Evolutionary conservation across 352 stramenopile species (phyloP).

Genomic region (Phytophthora cactorum): DNA sequence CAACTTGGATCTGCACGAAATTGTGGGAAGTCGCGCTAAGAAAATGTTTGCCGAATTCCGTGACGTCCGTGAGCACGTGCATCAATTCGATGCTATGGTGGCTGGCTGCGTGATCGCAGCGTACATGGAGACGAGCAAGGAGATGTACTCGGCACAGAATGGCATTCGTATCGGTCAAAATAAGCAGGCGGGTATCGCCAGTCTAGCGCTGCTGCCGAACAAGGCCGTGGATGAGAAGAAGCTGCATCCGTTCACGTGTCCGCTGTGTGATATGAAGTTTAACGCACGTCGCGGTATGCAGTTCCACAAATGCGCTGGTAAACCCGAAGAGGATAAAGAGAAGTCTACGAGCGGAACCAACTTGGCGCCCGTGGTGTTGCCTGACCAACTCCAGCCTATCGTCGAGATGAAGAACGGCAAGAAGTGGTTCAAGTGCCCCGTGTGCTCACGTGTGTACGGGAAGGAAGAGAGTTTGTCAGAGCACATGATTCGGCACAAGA

Average conservation of each 20-base stretch:
- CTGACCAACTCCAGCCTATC: slow-evolving; percentile 68
- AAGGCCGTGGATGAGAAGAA: slow-evolving; percentile 90
- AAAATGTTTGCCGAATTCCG: slow-evolving; percentile 97
- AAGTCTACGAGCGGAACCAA: slow-evolving; percentile 34
- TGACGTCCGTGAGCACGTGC: slow-evolving; percentile 95
- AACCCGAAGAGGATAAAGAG: slow-evolving; percentile 43
- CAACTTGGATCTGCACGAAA: slow-evolving; percentile 95
- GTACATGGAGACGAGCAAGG: slow-evolving; percentile 87
- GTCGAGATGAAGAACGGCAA: slow-evolving; percentile 82
- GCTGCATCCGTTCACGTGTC: slow-evolving; percentile 84
- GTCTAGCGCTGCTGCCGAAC: slow-evolving; percentile 59
- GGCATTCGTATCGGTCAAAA: slow-evolving; percentile 68
- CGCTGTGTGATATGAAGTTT: slow-evolving; percentile 86
- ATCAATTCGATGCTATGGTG: slow-evolving; percentile 94
- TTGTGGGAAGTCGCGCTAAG: slow-evolving; percentile 94
- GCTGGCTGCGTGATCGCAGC: slow-evolving; percentile 88
- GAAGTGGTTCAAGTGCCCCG: slow-evolving; percentile 87
- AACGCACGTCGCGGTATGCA: slow-evolving; percentile 85
- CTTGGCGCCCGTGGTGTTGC: slow-evolving; percentile 73
- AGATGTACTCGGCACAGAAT: slow-evolving; percentile 88
- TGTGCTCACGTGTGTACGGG: slow-evolving; percentile 80
- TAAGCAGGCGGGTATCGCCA: slow-evolving; percentile 57
- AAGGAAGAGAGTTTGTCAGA: slow-evolving; percentile 75
- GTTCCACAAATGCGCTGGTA: slow-evolving; percentile 84
- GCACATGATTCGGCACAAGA: slow-evolving; percentile 86